These are phyloP conservation scores for Chloranthus sessilifolius DNA, from an alignment of 164 flowering plant species.

Conservation along the genomic window DNA sequence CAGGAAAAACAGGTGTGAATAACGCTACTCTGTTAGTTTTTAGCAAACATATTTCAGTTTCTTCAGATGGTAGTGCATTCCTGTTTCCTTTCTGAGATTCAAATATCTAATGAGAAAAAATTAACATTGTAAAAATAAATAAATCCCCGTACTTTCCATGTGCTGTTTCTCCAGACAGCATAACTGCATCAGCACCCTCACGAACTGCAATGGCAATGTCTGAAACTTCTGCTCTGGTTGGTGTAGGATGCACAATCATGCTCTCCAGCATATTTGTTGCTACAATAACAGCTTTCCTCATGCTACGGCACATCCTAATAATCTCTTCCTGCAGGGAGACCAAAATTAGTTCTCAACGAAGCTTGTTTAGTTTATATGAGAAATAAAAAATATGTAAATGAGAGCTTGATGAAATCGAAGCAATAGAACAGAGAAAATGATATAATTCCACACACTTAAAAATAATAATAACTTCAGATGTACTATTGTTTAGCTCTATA, in stretches of 20 bases:
- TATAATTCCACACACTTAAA: too few relatives aligned
- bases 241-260: constrained; percentile 94
- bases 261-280: constrained; percentile 95
- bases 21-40: too few relatives aligned
- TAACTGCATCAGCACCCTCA: constrained; percentile 91
- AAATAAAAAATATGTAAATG: too few relatives aligned
- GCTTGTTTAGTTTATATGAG: neutral
- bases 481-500: too few relatives aligned
- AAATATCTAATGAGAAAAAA: neutral
- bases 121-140: neutral
- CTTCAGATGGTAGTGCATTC: too few relatives aligned
- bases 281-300: constrained; percentile 91
- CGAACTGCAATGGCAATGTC: constrained; percentile 92
- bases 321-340: constrained; percentile 64
- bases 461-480: too few relatives aligned
- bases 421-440: too few relatives aligned
- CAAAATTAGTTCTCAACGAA: neutral
- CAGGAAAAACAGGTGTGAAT: too few relatives aligned
- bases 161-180: constrained; percentile 97
- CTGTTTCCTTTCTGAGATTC: too few relatives aligned
- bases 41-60: too few relatives aligned
- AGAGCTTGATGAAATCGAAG: too few relatives aligned
- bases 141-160: constrained; percentile 75
- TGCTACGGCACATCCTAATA: constrained; percentile 67
- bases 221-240: constrained; percentile 91